A percentile compares a stretch with the other conserved stretches of the same genome.
Evolutionary conservation across 2,329 filamentous ascomycete genomes (phyloP).

Genomic region (Penicillium sp.): DNA sequence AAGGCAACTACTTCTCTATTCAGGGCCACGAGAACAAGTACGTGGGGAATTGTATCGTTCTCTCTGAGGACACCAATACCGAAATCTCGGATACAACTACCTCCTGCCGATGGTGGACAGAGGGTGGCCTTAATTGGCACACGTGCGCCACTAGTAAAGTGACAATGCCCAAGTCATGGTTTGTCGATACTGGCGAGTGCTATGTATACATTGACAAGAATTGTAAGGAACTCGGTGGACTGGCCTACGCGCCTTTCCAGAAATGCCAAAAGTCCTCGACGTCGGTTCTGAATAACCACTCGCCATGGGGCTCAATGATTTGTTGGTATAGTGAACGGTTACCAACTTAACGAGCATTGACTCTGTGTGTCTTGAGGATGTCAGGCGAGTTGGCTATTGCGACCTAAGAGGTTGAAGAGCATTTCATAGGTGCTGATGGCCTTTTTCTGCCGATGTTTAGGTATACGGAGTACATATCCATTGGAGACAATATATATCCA

Average conservation of each 20-base stretch:
- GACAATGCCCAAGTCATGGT: not conserved
- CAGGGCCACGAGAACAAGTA: not conserved
- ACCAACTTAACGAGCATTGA: no score
- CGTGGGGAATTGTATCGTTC: not conserved
- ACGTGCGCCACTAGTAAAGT: not conserved
- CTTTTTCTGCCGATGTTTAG: no score
- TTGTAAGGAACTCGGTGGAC: not conserved
- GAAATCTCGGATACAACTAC: not conserved
- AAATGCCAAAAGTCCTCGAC: not conserved
- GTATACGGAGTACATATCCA: no score
- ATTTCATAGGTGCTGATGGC: no score
- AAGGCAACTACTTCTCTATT: not conserved
- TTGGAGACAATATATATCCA: no score
- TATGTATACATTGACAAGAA: not conserved
- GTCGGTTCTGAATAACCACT: not conserved
- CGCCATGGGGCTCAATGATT: not conserved
- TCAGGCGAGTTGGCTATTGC: no score
- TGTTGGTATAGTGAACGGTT: not conserved
- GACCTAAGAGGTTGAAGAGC: no score
- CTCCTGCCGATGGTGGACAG: conserved; percentile 8
- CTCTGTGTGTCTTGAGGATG: no score
- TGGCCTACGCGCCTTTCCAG: not conserved
- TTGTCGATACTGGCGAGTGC: not conserved
- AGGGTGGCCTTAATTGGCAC: not conserved
- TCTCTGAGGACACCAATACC: not conserved